A percentile compares a stretch with the other conserved stretches of the same genome.
Conservation (phyloP, 129 eudicot genomes). For the Erigeron canadensis region DNA sequence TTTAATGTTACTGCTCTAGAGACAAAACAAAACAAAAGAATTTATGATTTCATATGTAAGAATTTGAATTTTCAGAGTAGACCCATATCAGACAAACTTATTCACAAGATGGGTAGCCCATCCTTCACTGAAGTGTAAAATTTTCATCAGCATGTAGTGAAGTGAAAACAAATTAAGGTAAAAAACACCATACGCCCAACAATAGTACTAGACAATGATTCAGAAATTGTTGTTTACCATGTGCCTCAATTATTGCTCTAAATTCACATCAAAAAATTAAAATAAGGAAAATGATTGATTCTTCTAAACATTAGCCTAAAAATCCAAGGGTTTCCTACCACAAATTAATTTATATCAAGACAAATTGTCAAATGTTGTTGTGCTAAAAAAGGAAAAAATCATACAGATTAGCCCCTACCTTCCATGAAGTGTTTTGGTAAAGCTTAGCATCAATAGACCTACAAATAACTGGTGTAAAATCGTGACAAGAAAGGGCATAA, state of each 20-base stretch:
- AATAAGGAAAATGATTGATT: too few species aligned
- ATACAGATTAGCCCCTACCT: slow-evolving; percentile 8
- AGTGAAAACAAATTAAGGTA: slow-evolving; percentile 22
- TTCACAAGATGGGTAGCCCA: slow-evolving; percentile 24
- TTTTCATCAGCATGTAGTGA: slow-evolving; percentile 18
- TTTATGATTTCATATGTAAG: neutral
- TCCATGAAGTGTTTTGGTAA: neutral
- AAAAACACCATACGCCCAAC: slow-evolving; percentile 21
- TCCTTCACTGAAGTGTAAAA: slow-evolving; percentile 14
- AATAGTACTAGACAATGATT: slow-evolving; percentile 29
- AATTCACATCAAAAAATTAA: slow-evolving; percentile 1
- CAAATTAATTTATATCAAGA: slow-evolving; percentile 16
- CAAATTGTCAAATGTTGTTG: slow-evolving; percentile 26
- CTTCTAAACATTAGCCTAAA: too few species aligned
- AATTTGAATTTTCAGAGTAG: slow-evolving; percentile 1
- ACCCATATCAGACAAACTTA: slow-evolving; percentile 29
- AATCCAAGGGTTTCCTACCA: slow-evolving; percentile 24
- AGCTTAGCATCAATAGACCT: slow-evolving; percentile 15
- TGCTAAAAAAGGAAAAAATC: neutral
- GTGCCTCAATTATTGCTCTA: slow-evolving; percentile 32
- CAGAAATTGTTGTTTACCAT: slow-evolving; percentile 21
- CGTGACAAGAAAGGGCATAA: neutral
- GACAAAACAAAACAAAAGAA: neutral
- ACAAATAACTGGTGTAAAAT: slow-evolving; percentile 9
- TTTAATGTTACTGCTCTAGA: neutral